Percentiles rank a stretch among this genome's conserved stretches.
phyloP scores from a whole-genome alignment of 345 rosid genomes.

The Draba incana region DNA sequence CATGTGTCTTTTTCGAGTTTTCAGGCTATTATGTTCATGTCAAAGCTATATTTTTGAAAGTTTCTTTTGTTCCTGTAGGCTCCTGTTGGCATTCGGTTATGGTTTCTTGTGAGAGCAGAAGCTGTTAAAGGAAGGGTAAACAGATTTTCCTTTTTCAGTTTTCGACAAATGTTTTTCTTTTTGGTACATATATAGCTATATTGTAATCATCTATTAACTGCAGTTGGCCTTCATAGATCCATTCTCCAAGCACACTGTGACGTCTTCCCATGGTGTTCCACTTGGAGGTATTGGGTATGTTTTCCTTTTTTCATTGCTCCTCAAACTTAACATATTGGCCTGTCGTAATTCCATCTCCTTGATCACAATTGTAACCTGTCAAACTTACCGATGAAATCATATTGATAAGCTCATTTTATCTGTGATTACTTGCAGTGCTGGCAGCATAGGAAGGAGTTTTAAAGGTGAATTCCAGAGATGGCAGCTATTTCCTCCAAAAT shows the following conservation, averaged over 20 bases:
- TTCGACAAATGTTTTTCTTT: constrained; percentile 18
- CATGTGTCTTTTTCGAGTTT: neutral
- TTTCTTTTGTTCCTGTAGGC: constrained; percentile 56
- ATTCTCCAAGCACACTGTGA: constrained; percentile 53
- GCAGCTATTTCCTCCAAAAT: constrained; percentile 76
- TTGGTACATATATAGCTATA: neutral
- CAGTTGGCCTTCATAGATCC: constrained; percentile 67
- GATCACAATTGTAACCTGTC: neutral
- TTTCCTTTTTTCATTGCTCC: constrained; percentile 22
- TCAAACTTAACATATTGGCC: constrained; percentile 7
- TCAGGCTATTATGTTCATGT: neutral
- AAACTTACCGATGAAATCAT: neutral
- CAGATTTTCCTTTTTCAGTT: constrained; percentile 8
- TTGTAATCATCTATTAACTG: constrained; percentile 29
- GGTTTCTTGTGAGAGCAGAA: constrained; percentile 61
- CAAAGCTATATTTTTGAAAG: neutral
- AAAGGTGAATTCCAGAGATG: constrained; percentile 90
- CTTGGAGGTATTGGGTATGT: constrained; percentile 89
- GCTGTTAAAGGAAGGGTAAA: constrained; percentile 67
- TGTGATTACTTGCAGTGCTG: constrained; percentile 50
- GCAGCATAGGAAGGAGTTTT: constrained; percentile 91
- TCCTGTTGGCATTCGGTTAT: constrained; percentile 78
- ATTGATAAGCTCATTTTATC: neutral
- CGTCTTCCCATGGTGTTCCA: constrained; percentile 79
- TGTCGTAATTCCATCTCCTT: neutral